Conservation (phyloP, 2,329 filamentous ascomycete species). For the Ophiostoma triangulosporum region DNA sequence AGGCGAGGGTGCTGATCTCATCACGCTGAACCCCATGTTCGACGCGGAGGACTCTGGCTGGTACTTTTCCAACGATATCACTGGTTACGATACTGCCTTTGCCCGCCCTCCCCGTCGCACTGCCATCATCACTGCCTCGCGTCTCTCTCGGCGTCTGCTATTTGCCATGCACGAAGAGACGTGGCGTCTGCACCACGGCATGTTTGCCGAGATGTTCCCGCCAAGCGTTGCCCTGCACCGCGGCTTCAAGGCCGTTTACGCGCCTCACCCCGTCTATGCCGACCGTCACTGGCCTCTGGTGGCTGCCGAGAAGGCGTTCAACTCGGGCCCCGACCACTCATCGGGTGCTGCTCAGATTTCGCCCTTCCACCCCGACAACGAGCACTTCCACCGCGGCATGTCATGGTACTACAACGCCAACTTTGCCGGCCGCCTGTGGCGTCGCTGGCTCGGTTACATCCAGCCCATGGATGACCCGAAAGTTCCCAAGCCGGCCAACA, state of each 20-base stretch:
- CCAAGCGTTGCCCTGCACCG: slow-evolving; percentile 58
- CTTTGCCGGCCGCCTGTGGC: slow-evolving; percentile 66
- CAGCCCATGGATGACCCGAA: slow-evolving; percentile 21
- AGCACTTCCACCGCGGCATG: slow-evolving; percentile 71
- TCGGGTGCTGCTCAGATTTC: slow-evolving; percentile 43
- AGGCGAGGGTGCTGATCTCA: slow-evolving; percentile 30
- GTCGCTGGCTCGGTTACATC: slow-evolving; percentile 57
- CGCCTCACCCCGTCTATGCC: slow-evolving; percentile 68
- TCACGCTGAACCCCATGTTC: slow-evolving; percentile 27
- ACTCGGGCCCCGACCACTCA: slow-evolving; percentile 55
- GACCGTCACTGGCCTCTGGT: slow-evolving; percentile 61
- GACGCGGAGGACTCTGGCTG: slow-evolving; percentile 58
- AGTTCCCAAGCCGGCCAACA: slow-evolving; percentile 21
- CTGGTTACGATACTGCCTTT: slow-evolving; percentile 45
- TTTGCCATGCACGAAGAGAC: slow-evolving; percentile 64
- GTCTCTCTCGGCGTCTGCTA: slow-evolving; percentile 52
- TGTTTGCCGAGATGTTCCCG: slow-evolving; percentile 73
- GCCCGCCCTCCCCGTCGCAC: slow-evolving; percentile 52
- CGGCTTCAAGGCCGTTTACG: slow-evolving; percentile 65
- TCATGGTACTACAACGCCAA: slow-evolving; percentile 77
- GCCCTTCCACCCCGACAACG: slow-evolving; percentile 54
- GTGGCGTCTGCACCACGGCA: slow-evolving; percentile 50
- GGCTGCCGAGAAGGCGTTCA: slow-evolving; percentile 65
- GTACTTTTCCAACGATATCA: slow-evolving; percentile 58
- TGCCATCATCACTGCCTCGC: slow-evolving; percentile 58